Percentiles rank a stretch among this genome's conserved stretches.
Conservation (phyloP, 1,284 basidiomycete species). For the Cryptococcus sp. region DNA sequence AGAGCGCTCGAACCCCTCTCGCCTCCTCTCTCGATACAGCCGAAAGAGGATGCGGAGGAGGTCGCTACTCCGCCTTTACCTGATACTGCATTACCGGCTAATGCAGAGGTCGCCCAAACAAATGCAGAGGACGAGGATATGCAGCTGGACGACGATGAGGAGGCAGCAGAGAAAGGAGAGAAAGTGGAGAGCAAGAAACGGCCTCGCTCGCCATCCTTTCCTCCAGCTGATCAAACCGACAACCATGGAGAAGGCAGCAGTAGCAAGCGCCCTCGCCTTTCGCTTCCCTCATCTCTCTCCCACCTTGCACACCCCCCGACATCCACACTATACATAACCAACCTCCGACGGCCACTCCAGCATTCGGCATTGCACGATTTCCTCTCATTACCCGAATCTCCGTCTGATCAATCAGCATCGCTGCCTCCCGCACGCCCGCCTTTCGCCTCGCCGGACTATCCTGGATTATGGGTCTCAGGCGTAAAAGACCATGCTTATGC, state of each 20-base stretch:
- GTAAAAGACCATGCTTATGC: slow-evolving; percentile 52
- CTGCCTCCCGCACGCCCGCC: slow-evolving; percentile 30
- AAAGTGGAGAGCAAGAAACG: slow-evolving; percentile 8
- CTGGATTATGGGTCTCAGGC: slow-evolving; percentile 48
- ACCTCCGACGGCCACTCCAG: slow-evolving; percentile 49
- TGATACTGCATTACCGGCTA: neutral
- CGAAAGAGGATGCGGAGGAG: neutral
- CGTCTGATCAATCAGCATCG: slow-evolving; percentile 10
- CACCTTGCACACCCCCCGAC: slow-evolving; percentile 47
- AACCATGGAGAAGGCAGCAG: neutral
- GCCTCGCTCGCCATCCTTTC: slow-evolving; percentile 8
- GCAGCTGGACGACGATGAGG: slow-evolving; percentile 11
- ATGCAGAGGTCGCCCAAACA: neutral
- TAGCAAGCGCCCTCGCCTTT: slow-evolving; percentile 11
- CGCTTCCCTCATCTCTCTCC: slow-evolving; percentile 36
- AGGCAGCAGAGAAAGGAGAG: neutral
- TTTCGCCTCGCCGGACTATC: slow-evolving; percentile 30
- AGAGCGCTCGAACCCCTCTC: slow-evolving; percentile 24
- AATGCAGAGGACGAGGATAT: slow-evolving; percentile 13
- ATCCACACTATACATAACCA: slow-evolving; percentile 47
- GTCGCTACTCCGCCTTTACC: slow-evolving; percentile 12
- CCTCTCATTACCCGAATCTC: slow-evolving; percentile 21
- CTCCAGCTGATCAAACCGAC: neutral
- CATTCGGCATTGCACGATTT: slow-evolving; percentile 35
- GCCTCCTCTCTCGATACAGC: neutral